A percentile compares a stretch with the other conserved stretches of the same genome.
phyloP scores from a whole-genome alignment of 2,329 filamentous ascomycete species.

The Scleromitrula shiraiana region DNA sequence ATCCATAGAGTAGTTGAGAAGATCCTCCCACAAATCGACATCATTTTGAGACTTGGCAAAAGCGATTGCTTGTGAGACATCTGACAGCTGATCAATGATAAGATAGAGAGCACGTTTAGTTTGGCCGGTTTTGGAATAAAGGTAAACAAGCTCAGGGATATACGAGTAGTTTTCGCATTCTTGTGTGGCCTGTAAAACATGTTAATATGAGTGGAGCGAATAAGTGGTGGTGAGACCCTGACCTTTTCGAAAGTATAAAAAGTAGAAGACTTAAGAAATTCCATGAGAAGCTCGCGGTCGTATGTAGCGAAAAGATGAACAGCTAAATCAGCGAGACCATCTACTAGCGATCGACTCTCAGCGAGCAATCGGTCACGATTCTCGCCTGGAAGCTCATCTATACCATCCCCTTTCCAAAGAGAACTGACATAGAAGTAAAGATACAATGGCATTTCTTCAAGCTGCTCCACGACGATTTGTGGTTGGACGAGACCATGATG shows the following conservation, averaged over 20 bases:
- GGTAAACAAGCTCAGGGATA: constrained; percentile 87
- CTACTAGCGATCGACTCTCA: constrained; percentile 62
- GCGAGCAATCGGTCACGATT: constrained; percentile 48
- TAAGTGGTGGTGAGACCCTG: constrained; percentile 6
- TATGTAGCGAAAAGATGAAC: constrained; percentile 81
- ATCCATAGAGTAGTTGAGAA: constrained; percentile 95
- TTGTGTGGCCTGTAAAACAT: constrained; percentile 47
- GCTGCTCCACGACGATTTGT: constrained; percentile 67
- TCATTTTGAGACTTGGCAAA: constrained; percentile 94
- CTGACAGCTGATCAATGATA: constrained; percentile 86
- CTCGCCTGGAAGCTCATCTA: constrained; percentile 45
- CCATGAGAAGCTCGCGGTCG: constrained; percentile 72
- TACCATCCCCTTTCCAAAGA: constrained; percentile 71
- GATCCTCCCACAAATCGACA: constrained; percentile 86
- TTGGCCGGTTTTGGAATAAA: constrained; percentile 91
- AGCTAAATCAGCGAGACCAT: constrained; percentile 79
- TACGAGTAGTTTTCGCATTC: constrained; percentile 77
- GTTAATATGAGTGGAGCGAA: constrained; percentile 6
- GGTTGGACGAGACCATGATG: constrained; percentile 80
- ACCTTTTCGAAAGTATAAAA: constrained; percentile 80
- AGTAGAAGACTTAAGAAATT: constrained; percentile 76
- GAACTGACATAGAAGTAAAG: constrained; percentile 87
- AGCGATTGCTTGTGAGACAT: constrained; percentile 85
- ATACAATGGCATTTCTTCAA: constrained; percentile 64
- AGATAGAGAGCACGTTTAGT: constrained; percentile 85